phyloP scores from a whole-genome alignment of 306 rosid species.

The Dicorynia guianensis region DNA sequence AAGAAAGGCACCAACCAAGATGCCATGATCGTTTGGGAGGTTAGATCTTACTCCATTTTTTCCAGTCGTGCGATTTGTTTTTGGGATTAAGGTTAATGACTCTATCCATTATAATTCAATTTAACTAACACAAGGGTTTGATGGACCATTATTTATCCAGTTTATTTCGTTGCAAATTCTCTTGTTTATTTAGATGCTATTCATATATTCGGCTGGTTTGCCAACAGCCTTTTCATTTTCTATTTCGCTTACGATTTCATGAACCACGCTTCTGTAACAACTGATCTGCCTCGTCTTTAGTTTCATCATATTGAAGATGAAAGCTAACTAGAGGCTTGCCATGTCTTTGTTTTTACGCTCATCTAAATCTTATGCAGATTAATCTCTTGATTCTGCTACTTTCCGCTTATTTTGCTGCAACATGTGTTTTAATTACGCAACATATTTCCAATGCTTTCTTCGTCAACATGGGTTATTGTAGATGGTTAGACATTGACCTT shows the following conservation, averaged over 20 bases:
- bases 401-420: constrained; percentile 10
- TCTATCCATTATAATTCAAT: neutral
- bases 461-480: constrained; percentile 24
- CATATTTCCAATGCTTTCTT: constrained; percentile 13
- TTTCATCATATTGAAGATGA: neutral
- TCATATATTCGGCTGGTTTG: constrained; percentile 4
- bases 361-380: neutral
- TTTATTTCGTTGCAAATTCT: constrained; percentile 20
- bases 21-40: constrained; percentile 99
- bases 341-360: neutral
- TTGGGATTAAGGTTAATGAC: neutral
- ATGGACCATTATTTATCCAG: neutral
- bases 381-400: neutral
- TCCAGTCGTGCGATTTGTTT: neutral
- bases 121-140: neutral
- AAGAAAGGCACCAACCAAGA: constrained; percentile 98
- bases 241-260: neutral
- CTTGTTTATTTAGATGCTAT: constrained; percentile 34
- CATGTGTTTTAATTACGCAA: neutral
- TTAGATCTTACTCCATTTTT: constrained; percentile 43
- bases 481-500: constrained; percentile 23
- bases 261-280: constrained; percentile 4
- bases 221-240: neutral
- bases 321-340: neutral
- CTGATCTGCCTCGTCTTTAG: constrained; percentile 23